A percentile compares a stretch with the other conserved stretches of the same genome.
Evolutionary conservation across 1,284 basidiomycete species (phyloP).

Genomic region (Hymenochaete sp.): DNA sequence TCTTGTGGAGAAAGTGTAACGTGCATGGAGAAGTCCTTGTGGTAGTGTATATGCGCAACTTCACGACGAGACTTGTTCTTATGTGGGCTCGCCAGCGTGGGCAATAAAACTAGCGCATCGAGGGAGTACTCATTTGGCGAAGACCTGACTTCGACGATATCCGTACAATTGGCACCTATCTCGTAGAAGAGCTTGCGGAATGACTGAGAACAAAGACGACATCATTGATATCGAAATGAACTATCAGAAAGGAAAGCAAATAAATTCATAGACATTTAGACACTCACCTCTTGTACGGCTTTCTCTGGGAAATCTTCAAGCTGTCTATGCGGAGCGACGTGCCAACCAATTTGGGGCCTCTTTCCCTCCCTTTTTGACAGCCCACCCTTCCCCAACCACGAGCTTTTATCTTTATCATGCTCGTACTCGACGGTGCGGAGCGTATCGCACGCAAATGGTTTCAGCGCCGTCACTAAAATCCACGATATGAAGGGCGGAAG

Average conservation of each 20-base stretch:
- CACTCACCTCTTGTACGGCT: conserved; percentile 18
- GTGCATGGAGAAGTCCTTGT: conserved; percentile 22
- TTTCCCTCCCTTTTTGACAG: conserved; percentile 18
- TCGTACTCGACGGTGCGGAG: conserved; percentile 20
- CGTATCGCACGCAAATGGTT: conserved; percentile 21
- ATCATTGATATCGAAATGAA: too few relatives aligned
- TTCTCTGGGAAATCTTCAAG: conserved; percentile 17
- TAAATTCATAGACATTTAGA: too few relatives aligned
- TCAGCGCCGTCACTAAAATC: conserved; percentile 19
- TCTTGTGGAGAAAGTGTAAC: conserved; percentile 22
- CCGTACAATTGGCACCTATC: conserved; percentile 16
- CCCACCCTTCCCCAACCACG: conserved; percentile 18
- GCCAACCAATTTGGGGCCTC: conserved; percentile 21
- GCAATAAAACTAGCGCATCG: conserved; percentile 18
- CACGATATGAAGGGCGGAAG: conserved; percentile 20
- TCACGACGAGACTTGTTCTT: conserved; percentile 18
- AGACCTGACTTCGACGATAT: conserved; percentile 14
- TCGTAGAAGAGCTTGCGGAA: conserved; percentile 4
- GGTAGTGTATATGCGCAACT: conserved; percentile 21
- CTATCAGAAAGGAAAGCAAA: too few relatives aligned
- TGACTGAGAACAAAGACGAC: too few relatives aligned
- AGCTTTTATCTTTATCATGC: conserved; percentile 18
- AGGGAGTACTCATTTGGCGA: conserved; percentile 20
- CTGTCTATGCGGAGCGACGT: conserved; percentile 24
- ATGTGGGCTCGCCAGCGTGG: conserved; percentile 14